Evolutionary conservation across 1,284 basidiomycete genomes (phyloP), one percentile per base, ranked within the genome.

Genomic region (Cryptococcus sp.): DNA sequence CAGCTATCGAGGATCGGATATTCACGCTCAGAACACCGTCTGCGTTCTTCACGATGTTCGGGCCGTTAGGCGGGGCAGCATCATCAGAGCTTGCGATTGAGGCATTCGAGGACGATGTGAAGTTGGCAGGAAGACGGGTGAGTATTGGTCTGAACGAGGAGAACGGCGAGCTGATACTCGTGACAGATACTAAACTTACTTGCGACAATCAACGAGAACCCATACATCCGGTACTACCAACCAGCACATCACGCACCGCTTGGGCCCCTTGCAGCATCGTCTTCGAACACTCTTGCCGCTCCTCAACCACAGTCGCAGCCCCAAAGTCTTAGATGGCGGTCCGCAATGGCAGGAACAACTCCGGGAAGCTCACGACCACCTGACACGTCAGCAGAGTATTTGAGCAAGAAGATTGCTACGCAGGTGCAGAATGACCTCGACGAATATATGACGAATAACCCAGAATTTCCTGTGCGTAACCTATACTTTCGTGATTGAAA

Each of bases 161-260:
- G 10, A 25, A 53, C 71, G 66, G 64, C 67, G 47, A 23, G 54
- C 64, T 54, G 65, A 69, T 17, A 41, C 47, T 60, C 5, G 56
- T 59, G 16, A 51, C 75, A 93, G 91, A 88, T 97, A 62, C 80
- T 91, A 40, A 97, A 97, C 73, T 80, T 94, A 15, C 93, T 95
- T 76, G 88, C 97, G 23, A 87, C 91, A 0, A 80, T 99, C 51
- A 90, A 93, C 73, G 96, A 99, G 76, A 93, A 89, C 71, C 96
- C 96, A 0, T 88, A 87, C 74, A 90, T 99, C 66, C 89, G 96
- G 23, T 99, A 97, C 80, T 97, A 97, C 77, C 81, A 90, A 55
- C 93, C 95, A 3, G 80, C 85, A 11, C 85, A 90, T 68, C 91
- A 96, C 72, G 82, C 84, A 1, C 92, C 93, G 0, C 83, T 99